phyloP scores from a whole-genome alignment of 495 filamentous ascomycete genomes.

The Amniculicola lignicola region DNA sequence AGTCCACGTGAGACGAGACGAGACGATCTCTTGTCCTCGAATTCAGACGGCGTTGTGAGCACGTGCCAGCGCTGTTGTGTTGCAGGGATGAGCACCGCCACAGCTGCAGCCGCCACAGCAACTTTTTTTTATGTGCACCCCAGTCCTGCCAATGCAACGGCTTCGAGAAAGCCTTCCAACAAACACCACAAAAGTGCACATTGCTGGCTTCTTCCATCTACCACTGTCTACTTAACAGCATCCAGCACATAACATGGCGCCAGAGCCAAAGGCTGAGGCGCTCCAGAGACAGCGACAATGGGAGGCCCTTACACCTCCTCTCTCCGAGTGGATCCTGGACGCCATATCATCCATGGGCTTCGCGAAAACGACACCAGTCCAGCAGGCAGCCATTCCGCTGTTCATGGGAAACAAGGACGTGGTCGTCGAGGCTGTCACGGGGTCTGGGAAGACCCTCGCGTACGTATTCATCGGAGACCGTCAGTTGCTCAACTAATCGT shows the following conservation, averaged over 20 bases:
- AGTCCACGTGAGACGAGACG: too few species aligned
- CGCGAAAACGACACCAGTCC: conserved; percentile 84
- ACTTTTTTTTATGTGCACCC: too few species aligned
- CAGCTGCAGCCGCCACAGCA: conserved; percentile 20
- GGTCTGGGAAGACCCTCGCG: conserved; percentile 89
- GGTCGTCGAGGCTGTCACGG: conserved; percentile 94
- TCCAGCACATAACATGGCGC: too few species aligned
- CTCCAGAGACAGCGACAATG: conserved; percentile 55
- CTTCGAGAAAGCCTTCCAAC: too few species aligned
- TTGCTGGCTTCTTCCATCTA: too few species aligned
- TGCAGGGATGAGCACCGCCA: neutral
- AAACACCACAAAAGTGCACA: too few species aligned
- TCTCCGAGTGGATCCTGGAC: conserved; percentile 90
- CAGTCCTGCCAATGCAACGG: too few species aligned
- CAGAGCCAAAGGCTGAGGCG: conserved; percentile 14
- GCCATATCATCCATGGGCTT: conserved; percentile 84
- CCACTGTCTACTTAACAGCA: too few species aligned
- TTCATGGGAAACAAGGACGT: conserved; percentile 95
- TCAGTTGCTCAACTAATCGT: neutral
- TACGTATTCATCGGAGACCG: neutral
- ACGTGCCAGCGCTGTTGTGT: conserved; percentile 15
- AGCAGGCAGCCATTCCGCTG: conserved; percentile 87
- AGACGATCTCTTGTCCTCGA: too few species aligned
- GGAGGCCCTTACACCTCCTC: conserved; percentile 69
- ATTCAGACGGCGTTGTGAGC: conserved; percentile 8